phyloP scores from a whole-genome alignment of 805 yeast species.

The Monosporozyma siamensis region DNA sequence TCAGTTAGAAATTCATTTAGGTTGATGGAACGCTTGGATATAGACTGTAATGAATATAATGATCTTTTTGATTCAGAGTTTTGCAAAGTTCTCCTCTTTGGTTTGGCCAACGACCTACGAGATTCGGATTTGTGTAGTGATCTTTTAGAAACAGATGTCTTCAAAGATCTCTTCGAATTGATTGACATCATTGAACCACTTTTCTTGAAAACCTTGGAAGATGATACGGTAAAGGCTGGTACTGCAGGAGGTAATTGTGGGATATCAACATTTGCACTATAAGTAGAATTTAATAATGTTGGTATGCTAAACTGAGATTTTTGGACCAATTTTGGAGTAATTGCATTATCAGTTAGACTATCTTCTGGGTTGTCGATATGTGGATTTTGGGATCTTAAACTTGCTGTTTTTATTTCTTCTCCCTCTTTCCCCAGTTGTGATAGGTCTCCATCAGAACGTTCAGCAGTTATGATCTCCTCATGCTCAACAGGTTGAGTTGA shows the following conservation, averaged over 20 bases:
- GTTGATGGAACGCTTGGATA: constrained; percentile 29
- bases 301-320: constrained; percentile 27
- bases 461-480: no score
- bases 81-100: constrained; percentile 17
- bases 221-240: constrained; percentile 22
- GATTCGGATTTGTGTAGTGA: constrained; percentile 10
- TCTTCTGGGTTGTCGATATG: neutral
- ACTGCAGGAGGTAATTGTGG: constrained; percentile 13
- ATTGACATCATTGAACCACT: constrained; percentile 15
- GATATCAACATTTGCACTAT: constrained; percentile 4
- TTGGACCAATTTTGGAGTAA: constrained; percentile 23
- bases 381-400: neutral
- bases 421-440: no score
- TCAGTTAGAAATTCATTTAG: constrained; percentile 22
- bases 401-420: neutral
- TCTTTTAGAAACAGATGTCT: constrained; percentile 11
- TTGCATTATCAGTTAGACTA: constrained; percentile 6
- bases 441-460: no score
- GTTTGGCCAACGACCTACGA: constrained; percentile 7
- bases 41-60: constrained; percentile 27
- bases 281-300: constrained; percentile 8
- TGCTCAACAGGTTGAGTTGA: neutral
- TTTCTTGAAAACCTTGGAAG: constrained; percentile 23
- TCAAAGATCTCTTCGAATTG: constrained; percentile 12
- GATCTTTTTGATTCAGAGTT: constrained; percentile 28